Evolutionary conservation across 257 asterid genomes (phyloP), one percentile per base, ranked within the genome.

Genomic region (Leptodermis oblonga): DNA sequence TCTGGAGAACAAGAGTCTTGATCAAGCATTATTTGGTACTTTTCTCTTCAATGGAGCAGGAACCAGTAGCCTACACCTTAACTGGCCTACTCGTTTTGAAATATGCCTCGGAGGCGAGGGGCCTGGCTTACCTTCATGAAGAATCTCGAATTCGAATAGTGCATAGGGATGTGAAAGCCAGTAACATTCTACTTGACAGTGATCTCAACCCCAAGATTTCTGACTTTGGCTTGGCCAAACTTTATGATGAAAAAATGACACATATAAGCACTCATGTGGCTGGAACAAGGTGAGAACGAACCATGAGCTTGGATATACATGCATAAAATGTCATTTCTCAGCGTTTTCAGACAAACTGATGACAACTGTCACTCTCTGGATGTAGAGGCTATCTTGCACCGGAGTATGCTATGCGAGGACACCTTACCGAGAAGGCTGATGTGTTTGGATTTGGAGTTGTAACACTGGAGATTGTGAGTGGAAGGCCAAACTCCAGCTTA

Each of bases 201-300:
- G 80, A 78, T 54, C 89, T 88, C 67, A 74, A 73, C 37, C 89
- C 96, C 45, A 86, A 88, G 76, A 84, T 88, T 65, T 86, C 96
- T 28, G 96, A 88, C 82, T 88, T 88, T 66, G 96, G 96, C 42
- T 76, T 86, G 88, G 92, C 96, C 76, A 88, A 86, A 78, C 79
- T 88, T 37, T 88, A 84, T 7, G 78, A 74, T 60, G 78, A 74
- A 23, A 74, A 67, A 15, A 74, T 31, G 87, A 89, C 96, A 15
- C 97, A 92, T 75, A 87, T 92, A 71, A 87, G 95, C 79, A 87
- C 98, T 68, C 84, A 85, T 71, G 87, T 89, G 72, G 98, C 98
- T 12, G 98, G 98, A 74, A 92, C 98, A 62, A 77, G 81, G 98
- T 87, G 78, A 80, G 92, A 54, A 74, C 58, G 5, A 51, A 42